Evolutionary conservation across 352 stramenopile genomes (phyloP).

Genomic region (Phytophthora brassicae): DNA sequence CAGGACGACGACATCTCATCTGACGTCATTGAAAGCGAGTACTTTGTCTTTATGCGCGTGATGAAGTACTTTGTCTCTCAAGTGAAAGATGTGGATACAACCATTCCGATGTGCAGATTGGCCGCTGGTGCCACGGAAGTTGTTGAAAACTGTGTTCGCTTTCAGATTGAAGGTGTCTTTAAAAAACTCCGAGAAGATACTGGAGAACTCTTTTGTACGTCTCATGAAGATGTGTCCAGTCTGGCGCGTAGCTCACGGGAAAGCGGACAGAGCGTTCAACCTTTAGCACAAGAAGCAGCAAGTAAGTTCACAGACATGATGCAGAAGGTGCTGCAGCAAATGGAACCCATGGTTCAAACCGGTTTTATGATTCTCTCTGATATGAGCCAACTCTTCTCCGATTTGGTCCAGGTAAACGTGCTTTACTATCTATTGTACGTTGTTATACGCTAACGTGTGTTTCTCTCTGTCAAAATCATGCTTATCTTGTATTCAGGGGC

Average conservation of each 20-base stretch:
- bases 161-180: constrained; percentile 81
- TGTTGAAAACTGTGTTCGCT: constrained; percentile 68
- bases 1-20: constrained; percentile 26
- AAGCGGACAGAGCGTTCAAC: constrained; percentile 45
- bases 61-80: constrained; percentile 75
- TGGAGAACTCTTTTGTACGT: constrained; percentile 54
- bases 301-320: constrained; percentile 70
- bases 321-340: constrained; percentile 76
- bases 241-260: constrained; percentile 36
- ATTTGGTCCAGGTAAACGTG: constrained; percentile 67
- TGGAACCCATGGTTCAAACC: constrained; percentile 75
- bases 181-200: constrained; percentile 58
- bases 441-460: background rate
- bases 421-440: background rate
- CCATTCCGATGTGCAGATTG: constrained; percentile 59
- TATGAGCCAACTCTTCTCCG: constrained; percentile 74
- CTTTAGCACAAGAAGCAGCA: constrained; percentile 57
- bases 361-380: constrained; percentile 63
- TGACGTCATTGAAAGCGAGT: constrained; percentile 54
- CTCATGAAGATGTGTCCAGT: constrained; percentile 48
- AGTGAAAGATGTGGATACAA: constrained; percentile 55
- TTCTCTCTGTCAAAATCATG: background rate
- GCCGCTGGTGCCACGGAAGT: constrained; percentile 49
- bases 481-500: constrained; percentile 30
- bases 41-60: constrained; percentile 82